Conservation (phyloP, 441 rosid genomes). For the Francoa sonchifolia region DNA sequence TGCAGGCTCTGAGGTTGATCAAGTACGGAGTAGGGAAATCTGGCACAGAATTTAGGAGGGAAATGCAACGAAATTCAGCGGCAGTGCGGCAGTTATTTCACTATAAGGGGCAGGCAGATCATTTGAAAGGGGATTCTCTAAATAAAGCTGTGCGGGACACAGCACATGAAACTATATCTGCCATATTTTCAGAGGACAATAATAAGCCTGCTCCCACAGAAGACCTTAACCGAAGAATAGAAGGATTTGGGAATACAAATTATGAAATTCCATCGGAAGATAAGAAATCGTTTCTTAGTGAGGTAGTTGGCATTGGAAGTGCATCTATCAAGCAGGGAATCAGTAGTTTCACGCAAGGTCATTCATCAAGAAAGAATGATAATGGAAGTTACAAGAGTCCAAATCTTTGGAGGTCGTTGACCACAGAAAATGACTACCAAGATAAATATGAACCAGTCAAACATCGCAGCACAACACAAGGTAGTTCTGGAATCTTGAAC, state of each 20-base stretch:
- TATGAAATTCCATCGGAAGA: constrained; percentile 66
- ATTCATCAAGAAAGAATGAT: constrained; percentile 56
- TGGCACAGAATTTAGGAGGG: constrained; percentile 84
- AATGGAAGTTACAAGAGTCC: constrained; percentile 81
- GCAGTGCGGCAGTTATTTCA: constrained; percentile 76
- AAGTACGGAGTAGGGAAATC: constrained; percentile 87
- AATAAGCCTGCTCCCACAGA: constrained; percentile 50
- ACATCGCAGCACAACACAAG: constrained; percentile 33
- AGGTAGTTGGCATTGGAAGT: constrained; percentile 88
- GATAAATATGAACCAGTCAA: constrained; percentile 68
- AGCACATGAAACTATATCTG: constrained; percentile 81
- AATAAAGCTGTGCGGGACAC: constrained; percentile 92
- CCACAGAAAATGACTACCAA: constrained; percentile 48
- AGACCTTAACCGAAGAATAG: constrained; percentile 55
- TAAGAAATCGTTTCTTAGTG: constrained; percentile 84
- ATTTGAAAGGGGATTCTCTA: constrained; percentile 87
- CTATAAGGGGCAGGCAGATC: constrained; percentile 77
- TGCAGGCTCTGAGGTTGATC: constrained; percentile 82
- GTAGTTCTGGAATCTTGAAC: constrained; percentile 33
- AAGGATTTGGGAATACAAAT: constrained; percentile 91
- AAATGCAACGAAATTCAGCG: constrained; percentile 92
- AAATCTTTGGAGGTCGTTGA: constrained; percentile 75
- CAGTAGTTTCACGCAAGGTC: constrained; percentile 66
- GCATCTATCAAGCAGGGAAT: constrained; percentile 92
- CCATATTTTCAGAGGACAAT: constrained; percentile 72